phyloP scores from a whole-genome alignment of 352 stramenopile species.

The Pythium myriotylum region DNA sequence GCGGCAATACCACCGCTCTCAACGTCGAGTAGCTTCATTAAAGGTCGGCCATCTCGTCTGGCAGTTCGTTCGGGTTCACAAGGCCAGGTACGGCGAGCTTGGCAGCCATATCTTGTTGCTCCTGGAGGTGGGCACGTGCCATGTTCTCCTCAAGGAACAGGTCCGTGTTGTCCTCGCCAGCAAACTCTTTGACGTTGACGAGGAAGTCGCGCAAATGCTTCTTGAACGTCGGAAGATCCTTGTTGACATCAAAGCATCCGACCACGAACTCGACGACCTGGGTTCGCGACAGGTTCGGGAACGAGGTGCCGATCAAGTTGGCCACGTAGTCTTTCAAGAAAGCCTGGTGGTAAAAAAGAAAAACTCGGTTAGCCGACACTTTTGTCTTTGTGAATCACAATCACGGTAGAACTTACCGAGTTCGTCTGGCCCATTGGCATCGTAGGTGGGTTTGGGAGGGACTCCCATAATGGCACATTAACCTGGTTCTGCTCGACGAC shows the following conservation, averaged over 20 bases:
- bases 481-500: conserved; percentile 97
- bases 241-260: conserved; percentile 97
- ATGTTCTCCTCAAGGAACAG: conserved; percentile 97
- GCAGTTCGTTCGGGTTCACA: conserved; percentile 90
- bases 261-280: conserved; percentile 97
- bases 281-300: conserved; percentile 94
- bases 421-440: conserved; percentile 78
- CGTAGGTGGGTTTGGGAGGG: conserved; percentile 64
- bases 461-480: conserved; percentile 95
- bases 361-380: too few species aligned
- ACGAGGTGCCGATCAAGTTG: conserved; percentile 96
- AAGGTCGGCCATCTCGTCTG: conserved; percentile 89
- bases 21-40: conserved; percentile 32
- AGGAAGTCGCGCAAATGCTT: conserved; percentile 99
- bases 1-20: too few species aligned
- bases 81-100: conserved; percentile 90
- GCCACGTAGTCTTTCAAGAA: conserved; percentile 98
- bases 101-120: conserved; percentile 83
- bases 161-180: conserved; percentile 96
- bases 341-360: conserved; percentile 31
- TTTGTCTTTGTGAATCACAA: too few species aligned
- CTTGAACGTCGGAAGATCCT: conserved; percentile 98
- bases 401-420: conserved; percentile 40
- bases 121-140: conserved; percentile 80
- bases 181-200: conserved; percentile 98